These are phyloP conservation scores for Pseudocercospora pini-densiflorae DNA, from an alignment of 2,329 filamentous ascomycete genomes.

Conservation along the genomic window DNA sequence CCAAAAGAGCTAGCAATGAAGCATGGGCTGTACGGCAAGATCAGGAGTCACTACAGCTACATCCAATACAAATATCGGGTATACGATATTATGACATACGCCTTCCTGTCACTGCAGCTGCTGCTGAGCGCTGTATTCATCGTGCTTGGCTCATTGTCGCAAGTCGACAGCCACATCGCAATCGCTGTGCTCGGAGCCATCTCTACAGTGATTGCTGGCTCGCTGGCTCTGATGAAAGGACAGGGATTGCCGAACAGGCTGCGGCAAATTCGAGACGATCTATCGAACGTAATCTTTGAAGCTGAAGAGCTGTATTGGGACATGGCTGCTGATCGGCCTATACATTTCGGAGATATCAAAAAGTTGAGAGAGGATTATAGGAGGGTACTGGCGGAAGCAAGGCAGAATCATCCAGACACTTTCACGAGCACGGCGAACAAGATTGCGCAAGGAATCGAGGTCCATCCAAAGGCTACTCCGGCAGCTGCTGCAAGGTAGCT, in stretches of 20 bases:
- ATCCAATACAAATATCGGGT: conserved; percentile 37
- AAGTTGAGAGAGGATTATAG: conserved; percentile 42
- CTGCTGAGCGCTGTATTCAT: conserved; percentile 43
- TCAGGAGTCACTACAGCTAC: conserved; percentile 27
- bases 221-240: conserved; percentile 41
- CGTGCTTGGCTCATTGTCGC: conserved; percentile 38
- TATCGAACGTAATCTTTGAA: conserved; percentile 40
- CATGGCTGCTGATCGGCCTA: conserved; percentile 35
- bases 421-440: conserved; percentile 34
- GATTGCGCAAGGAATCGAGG: conserved; percentile 13
- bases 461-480: neutral
- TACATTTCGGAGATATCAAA: conserved; percentile 41
- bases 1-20: conserved; percentile 34
- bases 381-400: conserved; percentile 38
- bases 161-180: conserved; percentile 37
- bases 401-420: conserved; percentile 43
- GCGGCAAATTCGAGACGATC: conserved; percentile 39
- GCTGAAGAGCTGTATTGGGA: conserved; percentile 45
- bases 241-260: conserved; percentile 43
- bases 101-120: conserved; percentile 40
- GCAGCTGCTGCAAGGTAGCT: neutral
- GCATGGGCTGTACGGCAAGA: conserved; percentile 36
- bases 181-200: conserved; percentile 40
- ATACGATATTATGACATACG: conserved; percentile 38
- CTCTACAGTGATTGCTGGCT: conserved; percentile 40